Base-by-base conservation (phyloP, 805 yeast genomes). In the Candida montana region DNA sequence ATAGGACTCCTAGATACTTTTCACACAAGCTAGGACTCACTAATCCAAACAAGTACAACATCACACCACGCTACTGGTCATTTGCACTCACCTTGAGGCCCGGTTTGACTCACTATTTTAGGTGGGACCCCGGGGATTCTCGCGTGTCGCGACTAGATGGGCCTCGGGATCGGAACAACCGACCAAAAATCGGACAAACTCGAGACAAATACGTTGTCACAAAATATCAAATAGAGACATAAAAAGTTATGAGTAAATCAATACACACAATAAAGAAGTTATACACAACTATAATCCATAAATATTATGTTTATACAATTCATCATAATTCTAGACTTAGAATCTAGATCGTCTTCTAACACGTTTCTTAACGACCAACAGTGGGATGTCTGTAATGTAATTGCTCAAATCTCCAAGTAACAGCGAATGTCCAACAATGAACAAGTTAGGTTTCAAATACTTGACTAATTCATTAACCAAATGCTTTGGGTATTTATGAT, bases 401-500 rank as follows among this genome's bases (percentile, higher is more conserved):
- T 50, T 53, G 16, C 32, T 24, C 41, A 53, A 41, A 9, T 49
- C 42, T 7, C 26, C 26, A 2, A 39, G 18, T 16, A 55, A 31
- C 2, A 54, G 35, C 13, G 41, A 39, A 29, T 47, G 48, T 0
- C 53, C 44, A 16, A 50, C 40, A 17, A 57, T 49, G 30, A 55
- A 52, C 29, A 55, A 13, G 6, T 47, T 45, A 1, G 70, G 70
- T 35, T 62, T 54, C 37, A 67, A 40, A 13, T 61, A 62, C 42
- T 58, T 54, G 28, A 66, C 56, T 53, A 65, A 44, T 41, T 67
- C 68, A 37, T 58, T 61, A 15, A 67, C 46, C 20, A 63, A 51
- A 40, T 64, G 70, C 40, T 62, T 67, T 2, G 69, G 68, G 48
- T 58, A 67, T 21, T 64, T 61, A 31, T 67, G 66, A 18, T 62